Base-by-base conservation (phyloP, 2,329 filamentous ascomycete genomes). In the Aspergillus candidus region DNA sequence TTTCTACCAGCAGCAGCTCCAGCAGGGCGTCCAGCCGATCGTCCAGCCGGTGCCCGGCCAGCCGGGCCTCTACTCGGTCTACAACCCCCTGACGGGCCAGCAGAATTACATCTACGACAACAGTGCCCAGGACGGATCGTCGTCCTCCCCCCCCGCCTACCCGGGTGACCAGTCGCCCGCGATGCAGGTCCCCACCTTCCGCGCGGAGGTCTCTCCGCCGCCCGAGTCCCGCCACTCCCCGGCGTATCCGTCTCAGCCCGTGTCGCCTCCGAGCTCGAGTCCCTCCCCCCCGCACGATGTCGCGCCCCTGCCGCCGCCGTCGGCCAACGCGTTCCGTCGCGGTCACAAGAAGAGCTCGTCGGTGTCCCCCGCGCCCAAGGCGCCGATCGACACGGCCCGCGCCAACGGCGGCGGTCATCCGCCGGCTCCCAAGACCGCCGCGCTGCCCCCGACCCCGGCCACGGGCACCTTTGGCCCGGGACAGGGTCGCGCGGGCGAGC, bases 331-430 rank as follows among this genome's bases (percentile, higher is more conserved):
- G 35, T 95, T 95, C 76, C 90, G 90, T 50, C 88, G 89, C 46
- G 86, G 88, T 44, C 91, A 97, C 71, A 93, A 94, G 76, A 96
- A 96, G 78, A 80, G 81, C 10, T 80, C 82, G 15, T 94, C 91
- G 4, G 76, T 90, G 43, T 75, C 76, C 41, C 72, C 80, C 48
- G 72, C 73, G 41, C 62, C 68, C 46, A 70, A 66, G 47, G 54
- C 62, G 11, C 64, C 54, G 17, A 64, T 67, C 22, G 79, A 83
- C 32, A 72, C 56, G 4, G 43, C 47, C 31, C 61, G 72, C 40
- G 77, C 76, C 40, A 78, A 78, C 50, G 80, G 79, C 55, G 66
- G 37, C 58, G 48, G 52, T 12, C 79, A 79, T 18, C 22, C 46
- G 37, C 73, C 80, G 32, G 86, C 78, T 1, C 87, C 88, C 45